Evolutionary conservation across 306 rosid species (phyloP), one percentile per base, ranked within the genome.

Genomic region (Quercus variabilis): DNA sequence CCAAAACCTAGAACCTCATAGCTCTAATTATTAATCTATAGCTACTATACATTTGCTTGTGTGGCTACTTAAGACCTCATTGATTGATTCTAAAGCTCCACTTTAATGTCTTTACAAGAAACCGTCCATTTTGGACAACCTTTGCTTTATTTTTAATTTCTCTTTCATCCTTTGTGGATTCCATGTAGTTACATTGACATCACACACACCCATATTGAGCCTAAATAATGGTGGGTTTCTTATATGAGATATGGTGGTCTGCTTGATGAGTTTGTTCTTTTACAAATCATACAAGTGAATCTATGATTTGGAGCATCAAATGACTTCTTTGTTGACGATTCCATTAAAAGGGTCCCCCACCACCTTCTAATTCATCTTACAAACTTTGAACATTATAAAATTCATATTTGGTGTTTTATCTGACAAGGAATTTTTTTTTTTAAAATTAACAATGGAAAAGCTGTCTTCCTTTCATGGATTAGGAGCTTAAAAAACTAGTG

Each of bases 111-210:
- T 31, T 8, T 17, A 25, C 20, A 63, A 77, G 60, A 69, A 31
- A 31, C 35, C 26, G 15, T 69, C n/a, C 55, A 13, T 31, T 77
- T 55, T 30, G 80, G 74, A 23, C 54, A 49, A 17, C 54, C 17
- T 49, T 49, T 49, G 3, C 67, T 72, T 55, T 4, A 46, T 15
- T 28, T 67, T 6, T 17, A 11, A 49, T 33, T 43, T 75, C 67
- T 51, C 58, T 31, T 55, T 63, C 21, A 7, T 77, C 46, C 18
- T 35, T 68, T 77, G 74, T 55, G 85, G 88, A 78, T 78, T 85
- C 85, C 88, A 78, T 63, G 26, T 78, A 75, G 55, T 74, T 75
- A 75, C 49, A 73, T 5, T 59, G 86, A 79, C 79, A 85, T 85
- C 82, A 75, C 67, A 23, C 54, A 49, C 64, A 74, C 63, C 46